Base-by-base conservation (phyloP, 768 basidiomycete genomes). In the Rhodotorula diobovata region DNA sequence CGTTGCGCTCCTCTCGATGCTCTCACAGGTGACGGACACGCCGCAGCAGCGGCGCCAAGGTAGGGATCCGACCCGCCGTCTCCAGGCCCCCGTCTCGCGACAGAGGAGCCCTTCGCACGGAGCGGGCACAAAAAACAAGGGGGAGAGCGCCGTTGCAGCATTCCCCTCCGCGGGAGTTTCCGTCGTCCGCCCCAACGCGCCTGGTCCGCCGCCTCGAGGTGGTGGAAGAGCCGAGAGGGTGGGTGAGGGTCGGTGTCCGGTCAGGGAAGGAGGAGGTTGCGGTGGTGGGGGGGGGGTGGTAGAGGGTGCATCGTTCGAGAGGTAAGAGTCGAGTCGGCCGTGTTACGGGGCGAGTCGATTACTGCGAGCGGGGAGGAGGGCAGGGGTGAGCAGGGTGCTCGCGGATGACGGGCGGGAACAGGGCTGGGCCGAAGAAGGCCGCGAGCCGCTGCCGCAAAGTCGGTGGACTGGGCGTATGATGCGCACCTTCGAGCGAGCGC, bases 331-430 rank as follows among this genome's bases (percentile, higher is more conserved):
- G 45, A 35, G 35, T 41, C 28, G 23, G n/a, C n/a, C n/a, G n/a
- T n/a, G n/a, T n/a, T n/a, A n/a, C 39, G 51, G 58, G 18, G 70
- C 65, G 70, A 71, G 70, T 71, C 70, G 70, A 45, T 71, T 71
- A 71, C 70, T 71, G 70, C 54, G 41, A 25, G 32, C 28, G 28
- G 39, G 20, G 30, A 41, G 23, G 48, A 41, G 53, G 2, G 28
- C 0, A 7, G 34, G 45, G 3, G 39, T 35, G 28, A 61, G 30
- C 9, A 43, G 35, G 46, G 37, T 21, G 32, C 28, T 32, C 11
- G 14, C 8, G 46, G 21, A 51, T 5, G 28, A 21, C 23, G 23
- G 32, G 43, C 10, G 43, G n/a, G 32, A 2, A 12, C 3, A n/a
- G n/a, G n/a, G n/a, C n/a, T n/a, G n/a, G n/a, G n/a, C n/a, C n/a